Evolutionary conservation across 1,284 basidiomycete genomes (phyloP).

Genomic region (Ganoderma lucidum): DNA sequence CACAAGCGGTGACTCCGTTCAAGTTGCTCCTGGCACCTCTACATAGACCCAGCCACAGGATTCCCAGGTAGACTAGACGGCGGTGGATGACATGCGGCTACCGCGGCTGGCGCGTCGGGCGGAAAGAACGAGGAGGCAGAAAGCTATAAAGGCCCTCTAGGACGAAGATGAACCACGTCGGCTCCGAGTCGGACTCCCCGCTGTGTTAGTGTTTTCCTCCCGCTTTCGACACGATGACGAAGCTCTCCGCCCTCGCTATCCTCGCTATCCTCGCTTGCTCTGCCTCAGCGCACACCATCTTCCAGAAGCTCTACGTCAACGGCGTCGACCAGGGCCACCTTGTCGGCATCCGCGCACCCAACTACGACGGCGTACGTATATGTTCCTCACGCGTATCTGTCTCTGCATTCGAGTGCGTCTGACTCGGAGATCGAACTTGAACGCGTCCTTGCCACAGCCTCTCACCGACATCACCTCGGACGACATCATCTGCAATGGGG

Average conservation of each 20-base stretch:
- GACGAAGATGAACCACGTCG: no score
- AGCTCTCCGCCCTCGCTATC: slow-evolving; percentile 25
- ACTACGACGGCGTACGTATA: slow-evolving; percentile 39
- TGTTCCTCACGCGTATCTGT: not conserved
- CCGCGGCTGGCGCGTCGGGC: no score
- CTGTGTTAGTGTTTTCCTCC: no score
- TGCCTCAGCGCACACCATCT: slow-evolving; percentile 46
- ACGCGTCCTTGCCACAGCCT: slow-evolving; percentile 42
- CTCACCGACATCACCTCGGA: slow-evolving; percentile 64
- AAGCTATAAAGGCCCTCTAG: no score
- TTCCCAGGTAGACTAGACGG: no score
- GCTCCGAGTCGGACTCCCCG: no score
- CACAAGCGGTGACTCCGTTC: no score
- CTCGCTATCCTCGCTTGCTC: slow-evolving; percentile 39
- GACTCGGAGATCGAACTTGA: not conserved
- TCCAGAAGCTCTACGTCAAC: slow-evolving; percentile 47
- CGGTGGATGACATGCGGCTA: no score
- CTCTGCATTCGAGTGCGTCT: not conserved
- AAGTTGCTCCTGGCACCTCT: no score
- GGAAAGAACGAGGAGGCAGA: no score
- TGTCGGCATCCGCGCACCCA: slow-evolving; percentile 48
- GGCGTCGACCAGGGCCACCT: slow-evolving; percentile 48
- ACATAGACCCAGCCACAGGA: no score
- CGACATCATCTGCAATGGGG: slow-evolving; percentile 66
- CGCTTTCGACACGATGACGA: slow-evolving; percentile 12